Percentiles rank a stretch among this genome's conserved stretches.
phyloP scores from a whole-genome alignment of 192 early-diverging fungal species.

The Linnemannia exigua region DNA sequence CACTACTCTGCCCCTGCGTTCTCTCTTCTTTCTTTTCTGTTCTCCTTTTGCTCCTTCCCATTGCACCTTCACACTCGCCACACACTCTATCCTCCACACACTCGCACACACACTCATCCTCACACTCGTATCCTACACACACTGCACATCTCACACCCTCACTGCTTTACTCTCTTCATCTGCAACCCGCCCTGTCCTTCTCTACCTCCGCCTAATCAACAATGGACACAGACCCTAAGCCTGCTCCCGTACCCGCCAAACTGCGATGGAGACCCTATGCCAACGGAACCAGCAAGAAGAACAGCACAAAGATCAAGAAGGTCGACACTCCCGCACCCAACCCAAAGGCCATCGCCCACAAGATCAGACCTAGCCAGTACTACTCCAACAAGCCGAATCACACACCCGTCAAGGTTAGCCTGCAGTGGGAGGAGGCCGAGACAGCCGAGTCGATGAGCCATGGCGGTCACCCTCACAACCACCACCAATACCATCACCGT shows the following conservation, averaged over 20 bases:
- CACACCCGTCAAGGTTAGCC: conserved; percentile 15
- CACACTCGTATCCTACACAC: no score
- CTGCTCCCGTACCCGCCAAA: conserved; percentile 37
- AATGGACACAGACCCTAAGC: conserved; percentile 36
- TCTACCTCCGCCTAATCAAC: neutral
- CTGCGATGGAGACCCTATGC: conserved; percentile 52
- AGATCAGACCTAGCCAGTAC: conserved; percentile 29
- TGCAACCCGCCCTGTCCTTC: neutral
- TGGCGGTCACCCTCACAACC: conserved; percentile 40
- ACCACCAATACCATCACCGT: conserved; percentile 14
- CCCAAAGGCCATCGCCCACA: conserved; percentile 37
- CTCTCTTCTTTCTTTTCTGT: no score
- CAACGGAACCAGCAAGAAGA: conserved; percentile 48
- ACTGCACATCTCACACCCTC: neutral
- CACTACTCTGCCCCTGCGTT: no score
- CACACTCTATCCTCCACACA: no score
- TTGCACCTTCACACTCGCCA: no score
- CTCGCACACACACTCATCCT: no score
- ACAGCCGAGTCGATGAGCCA: conserved; percentile 53
- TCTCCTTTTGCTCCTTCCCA: no score
- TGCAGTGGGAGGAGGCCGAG: conserved; percentile 54
- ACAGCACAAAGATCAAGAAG: conserved; percentile 37
- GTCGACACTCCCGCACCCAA: conserved; percentile 9
- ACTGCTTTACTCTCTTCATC: no score
- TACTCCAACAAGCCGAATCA: conserved; percentile 19